Conservation (phyloP, 1,284 basidiomycete genomes). For the Moniliophthora roreri region DNA sequence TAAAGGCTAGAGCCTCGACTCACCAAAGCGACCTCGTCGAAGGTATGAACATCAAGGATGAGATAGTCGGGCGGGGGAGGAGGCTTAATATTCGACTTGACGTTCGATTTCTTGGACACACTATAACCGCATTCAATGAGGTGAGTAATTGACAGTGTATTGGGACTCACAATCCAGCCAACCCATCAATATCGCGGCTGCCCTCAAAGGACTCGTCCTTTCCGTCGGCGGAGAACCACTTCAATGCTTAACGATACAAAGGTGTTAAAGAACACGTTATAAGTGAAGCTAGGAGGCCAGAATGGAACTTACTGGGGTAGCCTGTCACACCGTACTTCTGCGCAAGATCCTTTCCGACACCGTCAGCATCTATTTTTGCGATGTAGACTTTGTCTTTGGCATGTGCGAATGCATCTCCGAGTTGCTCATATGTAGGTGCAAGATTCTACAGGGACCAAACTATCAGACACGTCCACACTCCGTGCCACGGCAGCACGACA, state of each 20-base stretch:
- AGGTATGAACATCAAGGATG: conserved; percentile 71
- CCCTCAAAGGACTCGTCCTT: conserved; percentile 73
- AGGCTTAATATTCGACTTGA: conserved; percentile 84
- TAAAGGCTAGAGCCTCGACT: conserved; percentile 20
- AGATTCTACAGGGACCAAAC: conserved; percentile 56
- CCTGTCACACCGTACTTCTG: conserved; percentile 79
- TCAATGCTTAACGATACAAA: conserved; percentile 65
- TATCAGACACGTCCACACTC: conserved; percentile 7
- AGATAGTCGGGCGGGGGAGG: conserved; percentile 76
- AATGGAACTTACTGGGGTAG: conserved; percentile 75
- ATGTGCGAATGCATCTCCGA: conserved; percentile 82
- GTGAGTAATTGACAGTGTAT: conserved; percentile 2
- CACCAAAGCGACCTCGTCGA: conserved; percentile 75
- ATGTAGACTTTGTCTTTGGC: conserved; percentile 83
- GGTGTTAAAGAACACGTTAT: not conserved
- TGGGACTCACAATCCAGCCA: conserved; percentile 69
- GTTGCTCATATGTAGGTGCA: conserved; percentile 85
- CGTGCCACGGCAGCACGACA: not conserved
- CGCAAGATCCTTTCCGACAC: conserved; percentile 73
- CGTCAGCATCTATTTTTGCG: conserved; percentile 94
- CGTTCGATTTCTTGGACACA: conserved; percentile 72
- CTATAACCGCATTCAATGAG: conserved; percentile 36
- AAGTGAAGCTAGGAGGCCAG: not conserved
- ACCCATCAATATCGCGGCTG: conserved; percentile 79
- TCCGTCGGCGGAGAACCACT: conserved; percentile 83